Conservation (phyloP, 352 stramenopile species). For the Phytopythium cucurbitacearum region DNA sequence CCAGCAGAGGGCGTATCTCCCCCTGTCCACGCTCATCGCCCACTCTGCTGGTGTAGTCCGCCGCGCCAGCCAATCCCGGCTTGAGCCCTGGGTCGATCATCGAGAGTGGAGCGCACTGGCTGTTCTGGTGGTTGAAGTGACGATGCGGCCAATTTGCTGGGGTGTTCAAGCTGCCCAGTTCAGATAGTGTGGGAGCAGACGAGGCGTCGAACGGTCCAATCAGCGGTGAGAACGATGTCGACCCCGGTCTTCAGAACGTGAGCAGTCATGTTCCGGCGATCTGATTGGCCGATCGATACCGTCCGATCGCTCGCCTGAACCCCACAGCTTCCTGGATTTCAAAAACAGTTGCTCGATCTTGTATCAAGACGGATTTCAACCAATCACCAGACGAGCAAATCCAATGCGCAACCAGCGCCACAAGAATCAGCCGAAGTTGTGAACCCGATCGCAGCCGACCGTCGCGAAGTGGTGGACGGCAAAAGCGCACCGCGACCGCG, state of each 20-base stretch:
- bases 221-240: not conserved
- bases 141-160: not conserved
- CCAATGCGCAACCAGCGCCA: constrained; percentile 4
- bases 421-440: constrained; percentile 1
- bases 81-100: not conserved
- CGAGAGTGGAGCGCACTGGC: not conserved
- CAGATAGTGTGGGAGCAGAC: not conserved
- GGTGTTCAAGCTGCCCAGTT: constrained; percentile 2
- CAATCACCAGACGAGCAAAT: not conserved
- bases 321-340: not conserved
- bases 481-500: not conserved
- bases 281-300: not conserved
- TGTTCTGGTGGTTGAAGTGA: constrained; percentile 3
- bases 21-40: not conserved
- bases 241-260: not conserved
- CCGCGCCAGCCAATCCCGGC: constrained; percentile 1
- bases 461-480: not conserved
- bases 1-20: not conserved
- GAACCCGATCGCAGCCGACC: not conserved
- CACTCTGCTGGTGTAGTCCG: not conserved
- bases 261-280: not conserved
- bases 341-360: not conserved
- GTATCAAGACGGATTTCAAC: not conserved
- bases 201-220: constrained; percentile 1
- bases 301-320: not conserved